These are phyloP conservation scores for Chlorophyllum brunneum DNA, from an alignment of 768 basidiomycete species.

Conservation along the genomic window DNA sequence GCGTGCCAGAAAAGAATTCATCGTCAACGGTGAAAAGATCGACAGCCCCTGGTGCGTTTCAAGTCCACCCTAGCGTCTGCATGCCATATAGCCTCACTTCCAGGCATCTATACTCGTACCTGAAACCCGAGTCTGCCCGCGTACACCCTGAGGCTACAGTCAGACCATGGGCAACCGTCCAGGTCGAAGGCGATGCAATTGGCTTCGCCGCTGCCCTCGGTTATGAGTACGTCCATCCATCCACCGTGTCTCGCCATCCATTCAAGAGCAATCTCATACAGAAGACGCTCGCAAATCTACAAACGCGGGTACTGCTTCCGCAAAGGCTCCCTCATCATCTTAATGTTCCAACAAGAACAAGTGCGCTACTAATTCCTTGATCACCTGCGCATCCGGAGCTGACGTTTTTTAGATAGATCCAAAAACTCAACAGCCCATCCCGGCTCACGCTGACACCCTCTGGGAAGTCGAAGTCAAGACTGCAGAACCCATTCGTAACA, in stretches of 20 bases:
- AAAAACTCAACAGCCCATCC: conserved; percentile 70
- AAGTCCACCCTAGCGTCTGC: background rate
- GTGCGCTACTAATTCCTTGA: conserved; percentile 31
- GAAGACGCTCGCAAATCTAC: conserved; percentile 73
- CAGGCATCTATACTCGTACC: conserved; percentile 76
- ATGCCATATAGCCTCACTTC: background rate
- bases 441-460: conserved; percentile 74
- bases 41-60: conserved; percentile 49
- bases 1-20: conserved; percentile 70
- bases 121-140: conserved; percentile 81
- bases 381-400: background rate
- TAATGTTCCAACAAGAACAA: conserved; percentile 86
- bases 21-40: conserved; percentile 43
- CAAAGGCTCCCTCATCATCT: conserved; percentile 64
- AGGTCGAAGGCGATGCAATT: conserved; percentile 75
- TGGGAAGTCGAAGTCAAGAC: conserved; percentile 92
- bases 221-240: conserved; percentile 49
- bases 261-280: conserved; percentile 11
- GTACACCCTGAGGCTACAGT: conserved; percentile 86
- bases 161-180: conserved; percentile 77
- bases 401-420: conserved; percentile 55
- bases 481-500: conserved; percentile 72
- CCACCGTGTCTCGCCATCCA: background rate
- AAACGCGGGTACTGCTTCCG: conserved; percentile 79
- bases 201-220: conserved; percentile 80